Percentiles rank a stretch among this genome's conserved stretches.
phyloP scores from a whole-genome alignment of 768 basidiomycete genomes.

The Leccinum rimulosum region DNA sequence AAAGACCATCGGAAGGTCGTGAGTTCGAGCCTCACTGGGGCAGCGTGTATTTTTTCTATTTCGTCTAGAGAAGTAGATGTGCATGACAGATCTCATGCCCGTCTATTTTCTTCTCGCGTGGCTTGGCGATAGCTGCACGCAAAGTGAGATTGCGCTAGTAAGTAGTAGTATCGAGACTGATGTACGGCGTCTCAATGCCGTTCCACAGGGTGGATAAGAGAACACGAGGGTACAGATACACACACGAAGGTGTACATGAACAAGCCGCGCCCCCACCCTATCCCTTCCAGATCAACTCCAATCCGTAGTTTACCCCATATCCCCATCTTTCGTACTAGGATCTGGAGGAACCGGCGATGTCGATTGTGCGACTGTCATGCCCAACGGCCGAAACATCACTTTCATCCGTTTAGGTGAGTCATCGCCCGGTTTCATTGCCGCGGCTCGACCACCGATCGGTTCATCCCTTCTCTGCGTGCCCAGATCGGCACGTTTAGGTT shows the following conservation, averaged over 20 bases:
- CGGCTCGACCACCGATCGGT: constrained; percentile 18
- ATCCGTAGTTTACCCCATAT: constrained; percentile 53
- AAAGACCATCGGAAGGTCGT: constrained; percentile 45
- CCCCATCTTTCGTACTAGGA: constrained; percentile 68
- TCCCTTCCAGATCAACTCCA: constrained; percentile 39
- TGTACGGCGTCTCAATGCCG: constrained; percentile 1
- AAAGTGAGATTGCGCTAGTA: background rate
- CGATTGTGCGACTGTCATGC: constrained; percentile 30
- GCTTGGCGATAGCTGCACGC: background rate
- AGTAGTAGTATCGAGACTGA: constrained; percentile 4
- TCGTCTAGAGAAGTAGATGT: too few species aligned
- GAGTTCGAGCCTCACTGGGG: constrained; percentile 55
- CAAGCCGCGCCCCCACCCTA: background rate
- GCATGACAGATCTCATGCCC: too few species aligned
- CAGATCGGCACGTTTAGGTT: constrained; percentile 54
- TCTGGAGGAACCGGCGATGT: constrained; percentile 52
- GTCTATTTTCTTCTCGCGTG: background rate
- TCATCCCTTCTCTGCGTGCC: constrained; percentile 44
- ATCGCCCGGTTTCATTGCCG: constrained; percentile 33
- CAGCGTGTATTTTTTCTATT: constrained; percentile 25
- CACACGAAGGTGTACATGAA: constrained; percentile 6
- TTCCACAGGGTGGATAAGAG: constrained; percentile 5
- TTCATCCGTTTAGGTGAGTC: constrained; percentile 69
- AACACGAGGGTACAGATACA: constrained; percentile 11
- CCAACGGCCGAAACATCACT: constrained; percentile 55